phyloP scores from a whole-genome alignment of 345 rosid species.

The Citrus hindsii region DNA sequence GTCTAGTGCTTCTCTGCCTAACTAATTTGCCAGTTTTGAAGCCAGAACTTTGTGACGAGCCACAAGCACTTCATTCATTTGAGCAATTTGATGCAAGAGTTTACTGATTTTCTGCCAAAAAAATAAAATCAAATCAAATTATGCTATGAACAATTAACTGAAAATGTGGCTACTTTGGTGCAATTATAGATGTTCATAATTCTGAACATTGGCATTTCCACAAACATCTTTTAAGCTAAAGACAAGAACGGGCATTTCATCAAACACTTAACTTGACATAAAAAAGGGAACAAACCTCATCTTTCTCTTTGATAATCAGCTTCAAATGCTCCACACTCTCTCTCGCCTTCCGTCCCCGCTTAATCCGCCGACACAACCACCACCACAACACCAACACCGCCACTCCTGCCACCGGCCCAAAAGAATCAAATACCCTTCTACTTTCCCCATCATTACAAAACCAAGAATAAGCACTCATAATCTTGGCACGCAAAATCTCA shows the following conservation, averaged over 20 bases:
- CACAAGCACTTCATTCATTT: conserved; percentile 52
- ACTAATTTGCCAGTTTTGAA: conserved; percentile 22
- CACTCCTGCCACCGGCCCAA: conserved; percentile 21
- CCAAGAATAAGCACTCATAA: conserved; percentile 8
- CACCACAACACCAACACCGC: conserved; percentile 31
- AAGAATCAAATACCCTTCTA: conserved; percentile 11
- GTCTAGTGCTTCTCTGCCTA: background rate
- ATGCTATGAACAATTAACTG: background rate
- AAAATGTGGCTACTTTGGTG: background rate
- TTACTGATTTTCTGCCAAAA: conserved; percentile 44
- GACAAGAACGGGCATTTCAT: conserved; percentile 9
- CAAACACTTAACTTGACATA: conserved; percentile 8
- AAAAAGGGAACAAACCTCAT: conserved; percentile 29
- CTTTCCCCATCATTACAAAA: background rate
- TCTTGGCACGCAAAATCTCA: conserved; percentile 27
- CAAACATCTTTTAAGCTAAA: conserved; percentile 17
- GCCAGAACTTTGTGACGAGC: conserved; percentile 40
- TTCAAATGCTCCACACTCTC: conserved; percentile 22
- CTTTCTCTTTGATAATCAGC: conserved; percentile 36
- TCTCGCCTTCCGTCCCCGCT: conserved; percentile 18
- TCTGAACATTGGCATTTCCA: conserved; percentile 13
- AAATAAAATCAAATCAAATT: background rate
- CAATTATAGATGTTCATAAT: background rate
- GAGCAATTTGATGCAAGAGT: conserved; percentile 53
- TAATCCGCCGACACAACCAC: conserved; percentile 39